Evolutionary conservation across 371 early-diverging fungal species (phyloP).

Genomic region (Mortierella sp.): DNA sequence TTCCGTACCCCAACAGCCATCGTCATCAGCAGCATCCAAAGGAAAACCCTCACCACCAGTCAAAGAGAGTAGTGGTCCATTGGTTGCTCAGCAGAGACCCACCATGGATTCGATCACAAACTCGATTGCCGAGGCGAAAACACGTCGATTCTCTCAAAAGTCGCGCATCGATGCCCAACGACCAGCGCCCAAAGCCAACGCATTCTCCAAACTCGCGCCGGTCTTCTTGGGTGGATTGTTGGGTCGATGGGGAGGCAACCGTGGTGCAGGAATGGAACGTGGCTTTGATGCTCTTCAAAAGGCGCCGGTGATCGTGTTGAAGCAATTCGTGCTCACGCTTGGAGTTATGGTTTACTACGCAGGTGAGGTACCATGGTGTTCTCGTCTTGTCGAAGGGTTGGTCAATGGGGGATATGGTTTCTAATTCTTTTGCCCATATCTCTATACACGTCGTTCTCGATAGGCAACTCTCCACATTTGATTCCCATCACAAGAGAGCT

Average conservation of each 20-base stretch:
- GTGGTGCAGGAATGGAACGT: conserved; percentile 44
- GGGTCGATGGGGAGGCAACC: conserved; percentile 53
- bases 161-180: conserved; percentile 38
- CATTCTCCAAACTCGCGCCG: conserved; percentile 45
- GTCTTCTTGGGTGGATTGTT: conserved; percentile 33
- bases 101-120: conserved; percentile 27
- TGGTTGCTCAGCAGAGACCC: not conserved
- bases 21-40: conserved; percentile 7
- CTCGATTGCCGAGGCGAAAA: conserved; percentile 18
- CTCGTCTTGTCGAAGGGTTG: too few relatives aligned
- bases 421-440: too few relatives aligned
- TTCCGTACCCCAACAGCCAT: not conserved
- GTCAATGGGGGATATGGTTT: too few relatives aligned
- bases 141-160: conserved; percentile 46
- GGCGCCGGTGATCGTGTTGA: conserved; percentile 31
- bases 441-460: not conserved
- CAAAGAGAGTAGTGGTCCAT: too few relatives aligned
- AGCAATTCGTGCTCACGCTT: conserved; percentile 35
- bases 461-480: conserved; percentile 43
- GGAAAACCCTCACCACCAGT: not conserved
- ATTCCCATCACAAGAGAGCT: conserved; percentile 38
- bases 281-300: conserved; percentile 40
- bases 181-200: conserved; percentile 36
- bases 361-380: conserved; percentile 27
- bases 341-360: conserved; percentile 39